phyloP scores from a whole-genome alignment of 2,329 filamentous ascomycete genomes.

The Dactylella cylindrospora region DNA sequence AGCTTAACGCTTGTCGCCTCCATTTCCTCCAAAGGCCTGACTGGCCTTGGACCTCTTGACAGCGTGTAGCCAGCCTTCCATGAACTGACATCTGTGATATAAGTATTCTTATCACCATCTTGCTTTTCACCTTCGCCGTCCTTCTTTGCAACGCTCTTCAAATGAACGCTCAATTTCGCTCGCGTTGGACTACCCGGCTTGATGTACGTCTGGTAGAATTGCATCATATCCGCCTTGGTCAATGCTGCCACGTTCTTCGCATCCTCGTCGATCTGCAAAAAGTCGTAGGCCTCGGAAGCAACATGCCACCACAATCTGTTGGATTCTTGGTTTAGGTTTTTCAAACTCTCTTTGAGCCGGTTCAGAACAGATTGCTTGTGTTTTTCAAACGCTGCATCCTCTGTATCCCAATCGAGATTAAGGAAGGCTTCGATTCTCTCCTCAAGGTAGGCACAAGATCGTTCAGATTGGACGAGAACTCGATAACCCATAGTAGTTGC shows the following conservation, averaged over 20 bases:
- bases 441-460: constrained; percentile 79
- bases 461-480: constrained; percentile 91
- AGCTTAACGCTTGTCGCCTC: constrained; percentile 84
- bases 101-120: constrained; percentile 21
- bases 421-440: constrained; percentile 85
- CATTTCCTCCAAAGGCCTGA: constrained; percentile 77
- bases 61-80: constrained; percentile 77
- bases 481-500: constrained; percentile 81
- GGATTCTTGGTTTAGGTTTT: constrained; percentile 86
- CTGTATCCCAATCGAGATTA: constrained; percentile 69
- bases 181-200: constrained; percentile 70
- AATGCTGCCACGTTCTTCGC: constrained; percentile 71
- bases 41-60: constrained; percentile 70
- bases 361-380: constrained; percentile 88
- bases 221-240: constrained; percentile 75
- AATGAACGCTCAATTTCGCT: constrained; percentile 81
- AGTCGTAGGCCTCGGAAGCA: constrained; percentile 82
- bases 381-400: constrained; percentile 78
- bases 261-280: constrained; percentile 75
- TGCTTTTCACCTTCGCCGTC: constrained; percentile 50
- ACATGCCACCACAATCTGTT: constrained; percentile 83
- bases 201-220: constrained; percentile 77
- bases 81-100: constrained; percentile 73
- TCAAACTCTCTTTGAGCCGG: constrained; percentile 83
- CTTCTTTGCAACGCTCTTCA: constrained; percentile 56